Evolutionary conservation across 2,329 filamentous ascomycete species (phyloP), one percentile per base, ranked within the genome.

Genomic region (Kalmusia sp.): DNA sequence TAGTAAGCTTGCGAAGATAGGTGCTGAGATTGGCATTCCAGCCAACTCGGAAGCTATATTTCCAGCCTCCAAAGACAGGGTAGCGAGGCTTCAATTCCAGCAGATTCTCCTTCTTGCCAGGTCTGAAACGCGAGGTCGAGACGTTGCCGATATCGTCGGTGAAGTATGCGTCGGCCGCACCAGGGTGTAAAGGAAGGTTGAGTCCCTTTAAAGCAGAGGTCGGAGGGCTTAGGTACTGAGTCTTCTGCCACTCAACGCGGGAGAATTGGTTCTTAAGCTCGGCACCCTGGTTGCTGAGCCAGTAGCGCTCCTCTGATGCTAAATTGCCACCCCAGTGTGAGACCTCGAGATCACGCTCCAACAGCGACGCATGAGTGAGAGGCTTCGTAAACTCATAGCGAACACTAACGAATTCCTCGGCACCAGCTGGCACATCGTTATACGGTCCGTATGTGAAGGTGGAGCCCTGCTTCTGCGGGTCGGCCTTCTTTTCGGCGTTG

Each of bases 251-350:
- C 51, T 76, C 65, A 19, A 80, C 77, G 40, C 79, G 79, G 41
- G 72, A 77, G 71, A 82, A 82, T 59, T 81, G 78, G 64, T 79
- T 77, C 66, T 81, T 80, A 21, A 82, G 74, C 31, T 90, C 88
- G 44, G 95, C 96, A 59, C 90, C 95, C 59, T 89, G 87, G 81
- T 99, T 93, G 67, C 86, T 85, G 62, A 98, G 82, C 75, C 89
- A 91, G 78, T 96, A 97, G 52, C 91, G 87, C 79, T 99, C 95
- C 78, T 99, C 95, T 44, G 93, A 92, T 1, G 95, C 95, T 49
- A 98, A 78, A 72, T 99, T 99, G 58, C 95, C 95, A 62, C 95
- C 95, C 95, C 95, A 99, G 77, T 98, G 95, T 72, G 91, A 96
- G 65, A 99, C 89, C 75, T 99, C 95, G 58, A 99, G 80, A 68